Percentiles rank a stretch among this genome's conserved stretches.
These are phyloP conservation scores for Eucalyptus grandis DNA, from an alignment of 345 rosid genomes.

Conservation along the genomic window DNA sequence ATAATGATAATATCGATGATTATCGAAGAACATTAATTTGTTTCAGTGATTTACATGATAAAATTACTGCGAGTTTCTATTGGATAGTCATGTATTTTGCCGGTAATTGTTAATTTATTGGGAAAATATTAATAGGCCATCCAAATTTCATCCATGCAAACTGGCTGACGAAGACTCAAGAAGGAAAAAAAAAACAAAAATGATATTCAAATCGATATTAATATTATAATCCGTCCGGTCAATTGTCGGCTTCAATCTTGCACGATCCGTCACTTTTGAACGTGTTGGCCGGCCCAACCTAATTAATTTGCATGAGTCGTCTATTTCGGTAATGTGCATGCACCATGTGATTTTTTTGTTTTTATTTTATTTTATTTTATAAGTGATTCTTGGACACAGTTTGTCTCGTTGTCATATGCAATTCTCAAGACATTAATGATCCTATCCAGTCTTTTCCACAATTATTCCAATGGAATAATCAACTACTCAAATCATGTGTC, in stretches of 20 bases:
- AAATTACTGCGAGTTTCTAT: background rate
- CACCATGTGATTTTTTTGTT: background rate
- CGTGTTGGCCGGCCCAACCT: background rate
- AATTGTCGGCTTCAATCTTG: background rate
- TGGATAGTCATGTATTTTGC: background rate
- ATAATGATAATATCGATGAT: background rate
- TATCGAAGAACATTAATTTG: background rate
- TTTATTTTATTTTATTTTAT: background rate
- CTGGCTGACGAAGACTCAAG: background rate
- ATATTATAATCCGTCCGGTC: background rate
- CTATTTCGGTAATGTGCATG: background rate
- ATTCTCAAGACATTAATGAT: background rate
- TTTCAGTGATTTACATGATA: background rate
- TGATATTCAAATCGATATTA: background rate
- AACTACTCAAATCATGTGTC: background rate
- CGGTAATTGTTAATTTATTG: background rate
- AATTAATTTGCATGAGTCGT: background rate
- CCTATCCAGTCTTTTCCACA: background rate
- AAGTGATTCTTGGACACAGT: background rate
- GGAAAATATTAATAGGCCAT: background rate
- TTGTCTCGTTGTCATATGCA: background rate
- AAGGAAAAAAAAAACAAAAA: background rate
- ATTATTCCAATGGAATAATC: background rate
- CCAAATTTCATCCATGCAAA: background rate
- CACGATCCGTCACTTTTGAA: background rate